Base-by-base conservation (phyloP, 768 basidiomycete species). In the Cystofilobasidium macerans region DNA sequence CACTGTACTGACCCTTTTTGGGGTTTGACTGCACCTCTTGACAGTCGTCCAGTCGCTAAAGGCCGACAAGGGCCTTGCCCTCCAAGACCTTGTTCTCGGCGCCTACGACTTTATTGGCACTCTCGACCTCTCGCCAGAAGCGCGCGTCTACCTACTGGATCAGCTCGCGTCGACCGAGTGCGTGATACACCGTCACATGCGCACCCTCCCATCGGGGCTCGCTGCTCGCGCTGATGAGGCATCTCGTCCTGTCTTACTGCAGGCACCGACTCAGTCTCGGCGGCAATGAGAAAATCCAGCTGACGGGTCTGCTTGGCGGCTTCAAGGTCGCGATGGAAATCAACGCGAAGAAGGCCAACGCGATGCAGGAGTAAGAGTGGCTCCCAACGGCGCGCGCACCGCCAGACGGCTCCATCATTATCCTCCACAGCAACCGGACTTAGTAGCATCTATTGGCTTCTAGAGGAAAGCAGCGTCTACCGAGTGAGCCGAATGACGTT, bases 131-230 rank as follows among this genome's bases (percentile, higher is more conserved):
- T 87, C 90, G 69, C 81, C 87, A 11, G 83, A 87, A 62, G 87
- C 88, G n/a, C 80, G 90, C 54, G 83, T 93, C 38, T 98, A 95
- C 73, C 80, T 99, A 11, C 77, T 99, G 26, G 95, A 98, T 73
- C 85, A 91, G 69, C 77, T 99, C 26, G 92, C 93, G n/a, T 87
- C 86, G n/a, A 87, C 84, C 62, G 95, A 99, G 93, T 97, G 75
- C 74, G 89, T 80, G 13, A n/a, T n/a, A n/a, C n/a, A n/a, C n/a
- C n/a, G 2, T 9, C 40, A 22, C 6, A 1, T 1, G 28, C 26
- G 47, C 42, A 24, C 5, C 36, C 8, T 51, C 30, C 24, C 18
- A 26, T 5, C 24, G 9, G 30, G 2, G 18, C 4, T 24, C 30
- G 6, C 32, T 22, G 8, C 28, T 22, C 13, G 28, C 28, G 61